Base-by-base conservation (phyloP, 2,329 filamentous ascomycete species). In the Fusarium hainanense region DNA sequence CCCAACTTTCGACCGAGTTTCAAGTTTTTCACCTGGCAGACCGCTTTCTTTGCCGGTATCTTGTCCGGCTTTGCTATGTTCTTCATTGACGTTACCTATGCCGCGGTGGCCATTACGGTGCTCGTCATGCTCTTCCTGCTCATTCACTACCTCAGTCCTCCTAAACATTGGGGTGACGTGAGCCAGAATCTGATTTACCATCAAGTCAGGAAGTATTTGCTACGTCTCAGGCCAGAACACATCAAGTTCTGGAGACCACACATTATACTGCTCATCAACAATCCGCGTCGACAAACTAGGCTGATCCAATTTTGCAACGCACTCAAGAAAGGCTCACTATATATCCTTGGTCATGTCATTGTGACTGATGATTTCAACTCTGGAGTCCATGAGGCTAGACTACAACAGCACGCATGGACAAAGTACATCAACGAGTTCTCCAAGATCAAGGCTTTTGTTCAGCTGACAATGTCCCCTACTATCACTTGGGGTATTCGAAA, bases 191-290 rank as follows among this genome's bases (percentile, higher is more conserved):
- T 97, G 65, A 97, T 97, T 54, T 97, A 97, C 75, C 69, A 88
- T 66, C 93, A 97, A 81, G 93, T 97, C 16, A 88, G 93, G 63
- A 97, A 97, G 74, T 97, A 97, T 75, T 81, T 97, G 30, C 83
- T 97, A 30, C 89, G 93, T n/a, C 82, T 97, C 30, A 90, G 89
- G 51, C 93, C 93, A 37, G 93, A 97, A 74, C 93, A 97, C 76
- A 94, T 97, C 79, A 97, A 97, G 75, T 97, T 97, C 77, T 97
- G 94, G 93, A 87, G 93, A 54, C 93, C 93, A 1, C 93, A 97
- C 70, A 94, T 97, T 44, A 87, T 97, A 49, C 84, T 97, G 0
- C 87, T 97, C 55, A 89, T 96, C 69, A 96, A 95, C 76, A 89
- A 96, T 73, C 92, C 93, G 6, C 87, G 93, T n/a, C 87, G 87